These are phyloP conservation scores for Pseudognaphalium luteoalbum DNA, from an alignment of 129 eudicot species.

Conservation along the genomic window DNA sequence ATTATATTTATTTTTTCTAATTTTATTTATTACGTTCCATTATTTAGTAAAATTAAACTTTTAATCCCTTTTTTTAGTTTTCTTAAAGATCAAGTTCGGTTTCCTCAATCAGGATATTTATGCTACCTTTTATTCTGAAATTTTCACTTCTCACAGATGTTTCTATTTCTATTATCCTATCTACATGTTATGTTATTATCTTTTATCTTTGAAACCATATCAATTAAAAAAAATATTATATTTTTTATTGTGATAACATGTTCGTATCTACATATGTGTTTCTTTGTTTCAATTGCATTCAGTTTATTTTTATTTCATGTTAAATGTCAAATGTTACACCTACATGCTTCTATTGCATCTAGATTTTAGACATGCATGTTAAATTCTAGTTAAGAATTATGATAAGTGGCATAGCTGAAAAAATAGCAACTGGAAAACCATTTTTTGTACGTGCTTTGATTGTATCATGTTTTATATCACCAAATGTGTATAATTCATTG, in stretches of 20 bases:
- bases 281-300: slow-evolving; percentile 13
- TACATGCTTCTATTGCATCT: not conserved
- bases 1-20: too few species aligned
- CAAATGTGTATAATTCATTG: not conserved
- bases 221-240: not conserved
- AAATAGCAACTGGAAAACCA: not conserved
- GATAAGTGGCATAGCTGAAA: not conserved
- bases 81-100: not conserved
- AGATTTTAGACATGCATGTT: not conserved
- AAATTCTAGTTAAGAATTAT: not conserved
- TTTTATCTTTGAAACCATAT: not conserved
- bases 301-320: not conserved
- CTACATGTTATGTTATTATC: not conserved
- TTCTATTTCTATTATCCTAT: slow-evolving; percentile 3
- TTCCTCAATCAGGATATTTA: not conserved
- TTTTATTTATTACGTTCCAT: too few species aligned
- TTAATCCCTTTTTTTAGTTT: not conserved
- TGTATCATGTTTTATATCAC: not conserved
- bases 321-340: slow-evolving; percentile 9
- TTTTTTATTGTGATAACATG: not conserved
- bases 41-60: too few species aligned
- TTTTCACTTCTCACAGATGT: not conserved
- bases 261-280: slow-evolving; percentile 6
- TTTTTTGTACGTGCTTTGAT: not conserved
- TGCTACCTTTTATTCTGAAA: not conserved